These are phyloP conservation scores for Arabidopsis arenosa DNA, from an alignment of 345 rosid genomes.

Conservation along the genomic window DNA sequence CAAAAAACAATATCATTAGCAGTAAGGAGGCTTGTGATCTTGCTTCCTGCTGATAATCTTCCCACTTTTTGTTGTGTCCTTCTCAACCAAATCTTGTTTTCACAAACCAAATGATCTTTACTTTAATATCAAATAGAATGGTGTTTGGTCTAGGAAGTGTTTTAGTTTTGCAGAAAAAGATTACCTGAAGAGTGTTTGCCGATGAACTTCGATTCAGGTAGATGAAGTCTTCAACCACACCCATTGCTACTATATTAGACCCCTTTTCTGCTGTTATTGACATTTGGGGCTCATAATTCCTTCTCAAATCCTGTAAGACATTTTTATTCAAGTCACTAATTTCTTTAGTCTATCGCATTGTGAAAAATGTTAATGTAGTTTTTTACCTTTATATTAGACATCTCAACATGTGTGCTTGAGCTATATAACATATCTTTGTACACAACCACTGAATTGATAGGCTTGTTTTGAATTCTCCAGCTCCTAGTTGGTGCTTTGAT, in stretches of 20 bases:
- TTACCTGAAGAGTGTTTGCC: constrained; percentile 77
- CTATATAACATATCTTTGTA: constrained; percentile 87
- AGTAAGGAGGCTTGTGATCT: constrained; percentile 79
- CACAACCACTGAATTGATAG: constrained; percentile 64
- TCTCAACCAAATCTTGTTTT: constrained; percentile 85
- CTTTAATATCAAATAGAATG: not conserved
- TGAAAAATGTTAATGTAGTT: constrained; percentile 1
- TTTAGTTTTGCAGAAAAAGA: not conserved
- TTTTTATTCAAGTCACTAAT: constrained; percentile 18
- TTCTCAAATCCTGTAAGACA: constrained; percentile 76
- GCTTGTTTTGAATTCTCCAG: constrained; percentile 74
- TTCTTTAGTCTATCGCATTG: constrained; percentile 23
- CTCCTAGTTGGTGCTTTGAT: constrained; percentile 71
- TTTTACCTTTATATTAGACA: constrained; percentile 75
- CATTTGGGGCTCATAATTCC: constrained; percentile 61
- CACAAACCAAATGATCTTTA: constrained; percentile 24
- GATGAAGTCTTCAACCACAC: constrained; percentile 86
- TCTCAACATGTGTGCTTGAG: constrained; percentile 67
- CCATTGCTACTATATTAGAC: constrained; percentile 59
- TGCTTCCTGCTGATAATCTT: constrained; percentile 89
- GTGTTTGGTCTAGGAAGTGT: constrained; percentile 7
- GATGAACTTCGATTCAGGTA: constrained; percentile 78
- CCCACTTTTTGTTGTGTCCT: constrained; percentile 82
- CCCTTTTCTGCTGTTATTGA: constrained; percentile 61
- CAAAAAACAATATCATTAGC: constrained; percentile 78